These are phyloP conservation scores for Penicillium brasilianum DNA, from an alignment of 2,329 filamentous ascomycete genomes.

Conservation along the genomic window DNA sequence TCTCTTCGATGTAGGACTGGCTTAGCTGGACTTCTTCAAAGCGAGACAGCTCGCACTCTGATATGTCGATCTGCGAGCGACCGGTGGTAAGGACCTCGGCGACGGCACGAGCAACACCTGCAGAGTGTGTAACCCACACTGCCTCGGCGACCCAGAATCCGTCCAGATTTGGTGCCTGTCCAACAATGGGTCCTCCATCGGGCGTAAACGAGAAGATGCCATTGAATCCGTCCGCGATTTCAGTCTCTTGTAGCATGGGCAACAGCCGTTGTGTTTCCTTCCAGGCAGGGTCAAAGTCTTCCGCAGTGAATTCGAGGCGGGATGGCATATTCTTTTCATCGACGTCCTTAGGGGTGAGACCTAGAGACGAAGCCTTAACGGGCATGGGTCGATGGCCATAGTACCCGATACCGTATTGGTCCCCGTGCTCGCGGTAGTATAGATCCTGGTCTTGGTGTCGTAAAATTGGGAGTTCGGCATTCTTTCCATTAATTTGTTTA, in stretches of 20 bases:
- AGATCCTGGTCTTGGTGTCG: conserved; percentile 68
- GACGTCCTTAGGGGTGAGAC: conserved; percentile 59
- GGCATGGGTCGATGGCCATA: conserved; percentile 69
- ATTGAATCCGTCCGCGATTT: conserved; percentile 67
- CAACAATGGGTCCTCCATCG: conserved; percentile 65
- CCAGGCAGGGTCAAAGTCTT: conserved; percentile 68
- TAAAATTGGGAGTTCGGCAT: conserved; percentile 62
- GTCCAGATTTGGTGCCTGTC: conserved; percentile 62
- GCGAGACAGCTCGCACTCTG: conserved; percentile 64
- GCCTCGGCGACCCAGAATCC: conserved; percentile 69
- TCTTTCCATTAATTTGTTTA: conserved; percentile 56
- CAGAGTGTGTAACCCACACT: conserved; percentile 70
- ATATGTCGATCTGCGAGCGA: conserved; percentile 60
- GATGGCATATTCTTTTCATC: conserved; percentile 68
- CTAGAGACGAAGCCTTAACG: conserved; percentile 60
- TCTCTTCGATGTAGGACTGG: conserved; percentile 61
- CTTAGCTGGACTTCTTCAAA: conserved; percentile 67
- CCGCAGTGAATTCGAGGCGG: conserved; percentile 61
- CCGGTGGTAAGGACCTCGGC: conserved; percentile 64
- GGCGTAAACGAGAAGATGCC: conserved; percentile 70
- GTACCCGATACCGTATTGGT: conserved; percentile 66
- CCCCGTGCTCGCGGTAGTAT: conserved; percentile 69
- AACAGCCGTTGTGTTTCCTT: conserved; percentile 60
- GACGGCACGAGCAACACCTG: conserved; percentile 65
- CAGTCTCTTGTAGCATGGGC: conserved; percentile 56